Evolutionary conservation across 192 early-diverging fungal species (phyloP).

Genomic region (Linnemannia schmuckeri): DNA sequence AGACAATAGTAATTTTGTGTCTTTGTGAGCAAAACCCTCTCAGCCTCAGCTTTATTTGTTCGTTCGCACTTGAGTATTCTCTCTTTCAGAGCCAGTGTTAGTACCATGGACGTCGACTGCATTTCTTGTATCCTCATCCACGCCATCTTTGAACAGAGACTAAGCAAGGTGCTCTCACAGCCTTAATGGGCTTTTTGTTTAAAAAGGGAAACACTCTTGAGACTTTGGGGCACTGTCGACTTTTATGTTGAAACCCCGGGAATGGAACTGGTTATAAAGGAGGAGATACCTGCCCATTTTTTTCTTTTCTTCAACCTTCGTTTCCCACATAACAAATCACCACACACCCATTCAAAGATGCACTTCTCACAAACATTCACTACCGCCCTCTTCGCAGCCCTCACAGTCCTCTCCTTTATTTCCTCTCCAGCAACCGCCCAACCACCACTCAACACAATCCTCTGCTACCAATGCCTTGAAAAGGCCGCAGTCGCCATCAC

Average conservation of each 20-base stretch:
- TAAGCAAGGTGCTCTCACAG: background rate
- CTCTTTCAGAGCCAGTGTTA: background rate
- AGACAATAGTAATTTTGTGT: background rate
- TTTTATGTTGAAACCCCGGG: background rate
- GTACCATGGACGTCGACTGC: background rate
- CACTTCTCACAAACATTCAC: background rate
- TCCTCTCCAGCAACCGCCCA: background rate
- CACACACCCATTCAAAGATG: background rate
- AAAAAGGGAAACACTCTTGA: too few species aligned
- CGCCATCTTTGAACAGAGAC: background rate
- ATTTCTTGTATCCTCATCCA: background rate
- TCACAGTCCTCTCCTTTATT: background rate
- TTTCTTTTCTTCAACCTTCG: background rate
- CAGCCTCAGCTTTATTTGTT: background rate
- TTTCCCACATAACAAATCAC: background rate
- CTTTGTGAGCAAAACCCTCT: background rate
- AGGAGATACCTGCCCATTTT: background rate
- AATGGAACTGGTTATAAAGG: background rate
- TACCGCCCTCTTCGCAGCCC: background rate
- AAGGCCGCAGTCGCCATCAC: constrained; percentile 3
- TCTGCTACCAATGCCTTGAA: background rate
- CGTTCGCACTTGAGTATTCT: background rate
- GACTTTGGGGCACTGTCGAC: background rate
- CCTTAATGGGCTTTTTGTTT: background rate
- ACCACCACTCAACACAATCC: background rate